phyloP scores from a whole-genome alignment of 148 eudicot genomes.

The Rhododendron molle region DNA sequence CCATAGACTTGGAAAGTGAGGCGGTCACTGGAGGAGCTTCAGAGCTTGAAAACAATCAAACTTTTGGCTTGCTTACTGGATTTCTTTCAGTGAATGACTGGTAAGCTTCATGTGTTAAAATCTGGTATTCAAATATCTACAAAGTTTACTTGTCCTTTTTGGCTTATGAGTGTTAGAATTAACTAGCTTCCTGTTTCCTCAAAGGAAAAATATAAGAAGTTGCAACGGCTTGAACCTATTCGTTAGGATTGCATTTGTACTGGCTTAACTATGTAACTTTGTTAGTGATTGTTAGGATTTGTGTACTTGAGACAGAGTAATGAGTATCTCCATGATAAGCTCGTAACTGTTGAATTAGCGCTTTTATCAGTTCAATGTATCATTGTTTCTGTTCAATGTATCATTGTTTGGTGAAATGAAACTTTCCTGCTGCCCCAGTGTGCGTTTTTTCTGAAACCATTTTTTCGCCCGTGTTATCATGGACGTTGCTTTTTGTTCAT shows the following conservation, averaged over 20 bases:
- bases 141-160: not conserved
- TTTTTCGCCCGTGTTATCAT: not conserved
- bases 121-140: slow-evolving; percentile 5
- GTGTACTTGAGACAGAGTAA: not conserved
- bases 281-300: not conserved
- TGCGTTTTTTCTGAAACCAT: not conserved
- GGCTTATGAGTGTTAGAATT: not conserved
- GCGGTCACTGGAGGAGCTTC: slow-evolving; percentile 63
- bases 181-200: not conserved
- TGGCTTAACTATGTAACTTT: not conserved
- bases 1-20: slow-evolving; percentile 76
- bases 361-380: not conserved
- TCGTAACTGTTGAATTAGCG: not conserved
- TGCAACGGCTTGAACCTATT: not conserved
- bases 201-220: not conserved
- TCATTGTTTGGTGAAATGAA: not conserved
- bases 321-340: not conserved
- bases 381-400: not conserved
- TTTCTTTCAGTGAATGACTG: slow-evolving; percentile 93
- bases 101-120: slow-evolving; percentile 31
- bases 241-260: not conserved
- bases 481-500: not conserved
- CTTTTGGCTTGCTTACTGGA: slow-evolving; percentile 79
- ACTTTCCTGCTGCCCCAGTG: not conserved
- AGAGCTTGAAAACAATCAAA: slow-evolving; percentile 80